phyloP scores from a whole-genome alignment of 2,329 filamentous ascomycete genomes.

The Cladosporium sp. region DNA sequence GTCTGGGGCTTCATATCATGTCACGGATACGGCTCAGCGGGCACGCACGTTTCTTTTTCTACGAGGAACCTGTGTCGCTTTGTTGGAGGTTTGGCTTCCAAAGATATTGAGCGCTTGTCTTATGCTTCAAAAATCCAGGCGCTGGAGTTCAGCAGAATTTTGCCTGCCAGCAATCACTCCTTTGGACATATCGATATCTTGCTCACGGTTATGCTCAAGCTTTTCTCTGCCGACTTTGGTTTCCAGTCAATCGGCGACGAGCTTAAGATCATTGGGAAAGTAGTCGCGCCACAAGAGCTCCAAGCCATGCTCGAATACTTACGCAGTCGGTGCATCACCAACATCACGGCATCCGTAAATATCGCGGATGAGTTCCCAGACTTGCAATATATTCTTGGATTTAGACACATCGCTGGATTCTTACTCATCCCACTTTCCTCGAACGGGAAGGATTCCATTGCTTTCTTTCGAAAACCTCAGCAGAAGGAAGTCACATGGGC shows the following conservation, averaged over 20 bases:
- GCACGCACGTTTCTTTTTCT: slow-evolving; percentile 89
- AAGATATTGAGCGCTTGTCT: slow-evolving; percentile 82
- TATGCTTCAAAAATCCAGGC: slow-evolving; percentile 82
- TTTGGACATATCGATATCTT: slow-evolving; percentile 88
- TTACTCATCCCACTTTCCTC: slow-evolving; percentile 79
- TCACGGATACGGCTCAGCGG: slow-evolving; percentile 70
- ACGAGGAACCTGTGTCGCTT: slow-evolving; percentile 89
- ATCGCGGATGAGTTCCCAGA: slow-evolving; percentile 74
- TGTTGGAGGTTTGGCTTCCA: slow-evolving; percentile 77
- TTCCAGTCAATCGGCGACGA: slow-evolving; percentile 79
- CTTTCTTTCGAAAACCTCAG: slow-evolving; percentile 78
- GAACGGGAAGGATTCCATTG: slow-evolving; percentile 77
- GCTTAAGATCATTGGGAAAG: slow-evolving; percentile 74
- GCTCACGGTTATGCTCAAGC: slow-evolving; percentile 74
- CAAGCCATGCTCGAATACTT: slow-evolving; percentile 82
- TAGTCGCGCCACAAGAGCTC: slow-evolving; percentile 75
- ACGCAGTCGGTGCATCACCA: slow-evolving; percentile 67
- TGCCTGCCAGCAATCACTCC: slow-evolving; percentile 73
- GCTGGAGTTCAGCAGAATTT: slow-evolving; percentile 81
- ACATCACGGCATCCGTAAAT: slow-evolving; percentile 74
- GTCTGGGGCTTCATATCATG: slow-evolving; percentile 87
- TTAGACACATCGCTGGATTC: slow-evolving; percentile 71
- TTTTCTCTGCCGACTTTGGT: slow-evolving; percentile 85
- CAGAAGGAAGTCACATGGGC: too few relatives aligned
- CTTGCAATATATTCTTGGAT: slow-evolving; percentile 72